Conservation (phyloP, 1,284 basidiomycete species). For the Athelia psychrophila region DNA sequence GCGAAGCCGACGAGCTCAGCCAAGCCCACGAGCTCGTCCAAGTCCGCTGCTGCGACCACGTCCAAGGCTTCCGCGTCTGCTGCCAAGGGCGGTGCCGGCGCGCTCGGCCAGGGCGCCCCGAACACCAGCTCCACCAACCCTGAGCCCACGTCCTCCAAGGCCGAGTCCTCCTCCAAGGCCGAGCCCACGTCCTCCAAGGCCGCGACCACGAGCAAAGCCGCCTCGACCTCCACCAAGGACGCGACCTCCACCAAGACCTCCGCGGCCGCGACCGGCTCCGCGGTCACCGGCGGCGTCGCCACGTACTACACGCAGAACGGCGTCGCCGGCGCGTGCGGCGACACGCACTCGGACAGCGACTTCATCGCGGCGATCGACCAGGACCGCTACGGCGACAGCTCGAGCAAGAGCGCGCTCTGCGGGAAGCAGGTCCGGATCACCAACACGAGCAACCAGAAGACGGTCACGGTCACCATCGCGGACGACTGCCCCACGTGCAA, state of each 20-base stretch:
- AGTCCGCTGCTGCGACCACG: conserved; percentile 12
- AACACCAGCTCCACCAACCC: background rate
- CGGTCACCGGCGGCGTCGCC: conserved; percentile 26
- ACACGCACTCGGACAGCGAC: conserved; percentile 60
- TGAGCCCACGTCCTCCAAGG: conserved; percentile 5
- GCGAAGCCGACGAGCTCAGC: conserved; percentile 8
- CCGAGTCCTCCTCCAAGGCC: conserved; percentile 5
- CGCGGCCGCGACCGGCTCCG: conserved; percentile 5
- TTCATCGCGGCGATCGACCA: conserved; percentile 63
- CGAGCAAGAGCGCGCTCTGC: conserved; percentile 56
- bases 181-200: conserved; percentile 10
- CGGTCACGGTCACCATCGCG: conserved; percentile 62
- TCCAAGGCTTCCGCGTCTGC: background rate
- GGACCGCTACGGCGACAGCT: conserved; percentile 46
- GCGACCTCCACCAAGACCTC: conserved; percentile 13
- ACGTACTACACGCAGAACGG: conserved; percentile 76
- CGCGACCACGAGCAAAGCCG: conserved; percentile 11
- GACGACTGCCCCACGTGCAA: conserved; percentile 87
- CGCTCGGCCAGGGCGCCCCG: background rate
- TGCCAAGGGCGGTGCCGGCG: background rate
- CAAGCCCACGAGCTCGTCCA: conserved; percentile 5
- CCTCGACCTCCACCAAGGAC: conserved; percentile 13
- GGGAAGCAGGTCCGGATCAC: conserved; percentile 64
- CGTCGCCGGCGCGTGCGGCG: conserved; percentile 73
- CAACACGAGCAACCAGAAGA: conserved; percentile 54